Evolutionary conservation across 495 filamentous ascomycete species (phyloP), one percentile per base, ranked within the genome.

Genomic region (Penicillium turbatum): DNA sequence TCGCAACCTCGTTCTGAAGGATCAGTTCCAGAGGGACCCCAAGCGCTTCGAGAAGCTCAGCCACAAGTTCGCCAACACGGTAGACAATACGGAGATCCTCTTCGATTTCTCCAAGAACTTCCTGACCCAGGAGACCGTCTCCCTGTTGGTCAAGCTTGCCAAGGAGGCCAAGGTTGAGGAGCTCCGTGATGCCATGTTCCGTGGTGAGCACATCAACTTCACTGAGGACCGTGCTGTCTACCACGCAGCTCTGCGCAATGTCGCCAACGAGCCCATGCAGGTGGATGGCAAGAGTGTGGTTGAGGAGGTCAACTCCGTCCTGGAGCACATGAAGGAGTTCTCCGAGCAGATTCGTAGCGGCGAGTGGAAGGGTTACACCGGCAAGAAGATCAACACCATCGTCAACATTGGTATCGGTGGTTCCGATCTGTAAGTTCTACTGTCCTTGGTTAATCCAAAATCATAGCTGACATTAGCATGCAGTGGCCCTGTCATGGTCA

Each of bases 61-160:
- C 69, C 87, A 84, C 63, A 87, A 79, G 61, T 95, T 98, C 76
- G 70, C 80, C 40, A 95, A 96, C 71, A 77, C 80, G 31, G 84
- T 83, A 27, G 88, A 91, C 68, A 81, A 81, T 63, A 77, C 81
- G 32, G 89, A 97, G 55, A 92, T 90, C 67, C 81, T 97, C 32
- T 98, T 97, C 70, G 93, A 98, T 74, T 98, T 96, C 81, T 92
- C 87, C 76, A 98, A 98, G 84, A 98, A 98, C 80, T 90, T 97
- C 72, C 72, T 98, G 53, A 96, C 86, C 54, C 89, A 95, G 48
- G 89, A 96, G 68, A 98, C 93, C 5, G 73, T 97, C n/a, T 76
- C 82, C 48, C 76, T 95, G 46, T 77, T 98, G 35, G 80, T 96
- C 56, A 79, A 93, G 76, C 82, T 98, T 21, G 93, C 93, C 53